Evolutionary conservation across 148 eudicot genomes (phyloP).

Genomic region (Limonium bicolor): DNA sequence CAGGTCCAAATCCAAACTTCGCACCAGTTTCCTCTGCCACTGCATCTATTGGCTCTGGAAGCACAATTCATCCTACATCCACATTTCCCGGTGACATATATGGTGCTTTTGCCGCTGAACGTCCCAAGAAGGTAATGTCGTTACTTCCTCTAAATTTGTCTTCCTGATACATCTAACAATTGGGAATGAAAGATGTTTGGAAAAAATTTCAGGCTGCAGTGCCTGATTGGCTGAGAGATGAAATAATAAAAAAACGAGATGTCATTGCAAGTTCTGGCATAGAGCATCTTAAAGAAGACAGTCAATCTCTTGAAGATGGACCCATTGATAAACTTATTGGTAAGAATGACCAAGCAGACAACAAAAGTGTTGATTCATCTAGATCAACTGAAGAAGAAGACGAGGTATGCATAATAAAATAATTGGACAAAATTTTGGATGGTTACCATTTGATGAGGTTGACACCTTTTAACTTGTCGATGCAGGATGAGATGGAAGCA

Average conservation of each 20-base stretch:
- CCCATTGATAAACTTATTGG: slow-evolving; percentile 26
- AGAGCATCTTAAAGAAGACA: slow-evolving; percentile 33
- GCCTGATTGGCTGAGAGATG: slow-evolving; percentile 98
- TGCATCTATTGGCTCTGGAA: slow-evolving; percentile 35
- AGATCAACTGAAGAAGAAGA: slow-evolving; percentile 79
- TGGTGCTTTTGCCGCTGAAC: slow-evolving; percentile 57
- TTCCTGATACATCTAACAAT: not conserved
- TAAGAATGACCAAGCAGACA: slow-evolving; percentile 59
- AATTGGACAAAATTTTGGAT: too few species aligned
- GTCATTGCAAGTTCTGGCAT: slow-evolving; percentile 40
- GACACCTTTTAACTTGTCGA: slow-evolving; percentile 1
- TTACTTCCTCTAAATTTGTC: not conserved
- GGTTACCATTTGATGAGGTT: too few species aligned
- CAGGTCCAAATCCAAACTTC: slow-evolving; percentile 45
- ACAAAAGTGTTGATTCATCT: slow-evolving; percentile 70
- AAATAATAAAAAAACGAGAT: slow-evolving; percentile 82
- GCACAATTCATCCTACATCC: slow-evolving; percentile 36
- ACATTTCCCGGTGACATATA: slow-evolving; percentile 55
- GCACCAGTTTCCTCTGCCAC: slow-evolving; percentile 35
- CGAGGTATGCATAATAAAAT: slow-evolving; percentile 22
- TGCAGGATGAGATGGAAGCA: slow-evolving; percentile 70
- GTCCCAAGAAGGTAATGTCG: slow-evolving; percentile 65
- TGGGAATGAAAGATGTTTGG: not conserved
- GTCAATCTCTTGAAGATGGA: slow-evolving; percentile 61
- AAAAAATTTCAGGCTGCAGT: slow-evolving; percentile 75